These are phyloP conservation scores for Capniomyces stellatus DNA, from an alignment of 371 early-diverging fungal species.

Conservation along the genomic window DNA sequence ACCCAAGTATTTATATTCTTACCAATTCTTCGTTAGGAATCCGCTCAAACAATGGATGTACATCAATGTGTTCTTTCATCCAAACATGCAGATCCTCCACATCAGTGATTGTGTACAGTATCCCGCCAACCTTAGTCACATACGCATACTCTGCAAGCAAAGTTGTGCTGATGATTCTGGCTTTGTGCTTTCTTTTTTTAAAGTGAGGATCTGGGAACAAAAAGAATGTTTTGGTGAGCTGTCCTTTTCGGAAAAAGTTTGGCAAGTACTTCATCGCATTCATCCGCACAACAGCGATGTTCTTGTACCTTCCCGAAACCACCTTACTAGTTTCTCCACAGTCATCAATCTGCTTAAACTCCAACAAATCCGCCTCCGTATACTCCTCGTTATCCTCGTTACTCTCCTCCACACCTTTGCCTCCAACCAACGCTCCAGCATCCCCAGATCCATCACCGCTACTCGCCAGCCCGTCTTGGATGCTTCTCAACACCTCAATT, in stretches of 20 bases:
- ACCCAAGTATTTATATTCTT: no score
- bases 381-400: constrained; percentile 4
- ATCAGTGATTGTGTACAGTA: constrained; percentile 90
- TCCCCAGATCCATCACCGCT: not conserved
- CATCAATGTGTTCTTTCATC: constrained; percentile 90
- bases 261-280: constrained; percentile 99
- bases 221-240: constrained; percentile 37
- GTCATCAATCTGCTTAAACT: constrained; percentile 10
- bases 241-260: constrained; percentile 92
- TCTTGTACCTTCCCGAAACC: constrained; percentile 65
- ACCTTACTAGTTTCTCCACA: constrained; percentile 19
- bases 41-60: constrained; percentile 81
- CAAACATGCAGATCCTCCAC: constrained; percentile 86
- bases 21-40: constrained; percentile 68
- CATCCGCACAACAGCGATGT: constrained; percentile 88
- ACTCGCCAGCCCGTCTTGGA: constrained; percentile 26
- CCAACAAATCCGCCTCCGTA: constrained; percentile 11
- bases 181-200: constrained; percentile 98
- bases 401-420: constrained; percentile 13
- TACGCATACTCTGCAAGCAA: constrained; percentile 93
- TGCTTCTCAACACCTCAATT: constrained; percentile 70
- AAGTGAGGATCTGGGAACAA: constrained; percentile 99
- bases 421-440: constrained; percentile 2
- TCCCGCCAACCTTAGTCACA: constrained; percentile 69
- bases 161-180: constrained; percentile 78